Base-by-base conservation (phyloP, 257 asterid genomes). In the Primulina huaijiensis region DNA sequence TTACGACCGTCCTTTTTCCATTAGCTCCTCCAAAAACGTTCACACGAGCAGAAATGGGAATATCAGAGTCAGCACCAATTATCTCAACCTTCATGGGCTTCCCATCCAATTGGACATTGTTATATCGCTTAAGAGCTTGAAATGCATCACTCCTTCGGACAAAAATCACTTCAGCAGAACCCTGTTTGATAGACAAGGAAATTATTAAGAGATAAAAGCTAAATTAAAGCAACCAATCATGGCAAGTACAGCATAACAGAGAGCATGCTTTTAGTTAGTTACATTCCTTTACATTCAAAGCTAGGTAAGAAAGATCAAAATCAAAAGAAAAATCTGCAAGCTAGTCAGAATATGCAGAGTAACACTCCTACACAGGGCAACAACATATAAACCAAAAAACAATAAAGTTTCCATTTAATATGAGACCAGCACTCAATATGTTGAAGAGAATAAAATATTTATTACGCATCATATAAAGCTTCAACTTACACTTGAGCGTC, bases 81-180 rank as follows among this genome's bases (percentile, higher is more conserved):
- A 90, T 82, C 79, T 88, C 96, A 52, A 90, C 82, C 89, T 90
- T 92, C 95, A 88, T 88, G 21, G 96, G 96, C 82, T 74, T 86
- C 20, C 97, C 98, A 81, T 92, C 93, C 82, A 92, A 78, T 56
- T 90, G 95, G 35, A 90, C 96, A 38, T 89, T 87, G 82, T 92
- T 92, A 33, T 90, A 92, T 10, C 79, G 88, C 75, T 79, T 86
- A 4, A 83, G 76, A n/a, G 98, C 97, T 81, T 81, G 89, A 67
- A 92, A 76, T 27, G 96, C 97, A 83, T 92, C 96, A 83, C 84
- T 90, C 76, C 92, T 83, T 53, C 95, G 83, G 16, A 84, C 82
- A 79, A 85, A 90, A 33, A 90, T 73, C 43, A 92, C 92, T 79
- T 92, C 98, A 50, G 94, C 97, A 17, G 97, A 83, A 21, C 96